Evolutionary conservation across 176 grass and related monocot species (phyloP).

Genomic region (Zea luxurians): DNA sequence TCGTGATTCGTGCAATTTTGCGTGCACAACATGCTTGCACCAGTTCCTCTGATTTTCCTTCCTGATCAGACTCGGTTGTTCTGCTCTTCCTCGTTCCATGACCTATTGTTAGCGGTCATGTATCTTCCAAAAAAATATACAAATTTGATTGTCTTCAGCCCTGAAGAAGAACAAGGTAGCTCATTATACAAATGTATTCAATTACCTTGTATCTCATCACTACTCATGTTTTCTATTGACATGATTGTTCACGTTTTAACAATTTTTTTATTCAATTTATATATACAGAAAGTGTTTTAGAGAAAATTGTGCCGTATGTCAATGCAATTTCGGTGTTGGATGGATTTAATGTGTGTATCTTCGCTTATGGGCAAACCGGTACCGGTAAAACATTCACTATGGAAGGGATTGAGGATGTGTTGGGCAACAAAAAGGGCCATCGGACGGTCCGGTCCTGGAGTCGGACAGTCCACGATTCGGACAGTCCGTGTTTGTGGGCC

Average conservation of each 20-base stretch:
- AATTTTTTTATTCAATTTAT: slow-evolving; percentile 8
- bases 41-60: too few species aligned
- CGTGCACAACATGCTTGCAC: too few species aligned
- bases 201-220: not conserved
- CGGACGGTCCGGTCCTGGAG: too few species aligned
- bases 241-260: slow-evolving; percentile 1
- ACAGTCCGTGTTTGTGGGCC: too few species aligned
- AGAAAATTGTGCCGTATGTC: slow-evolving; percentile 73
- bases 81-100: too few species aligned
- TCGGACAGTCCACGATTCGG: too few species aligned
- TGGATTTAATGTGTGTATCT: slow-evolving; percentile 95
- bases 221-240: not conserved
- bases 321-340: slow-evolving; percentile 92
- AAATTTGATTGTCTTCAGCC: slow-evolving; percentile 89
- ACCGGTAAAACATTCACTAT: slow-evolving; percentile 99
- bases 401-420: slow-evolving; percentile 79
- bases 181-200: not conserved
- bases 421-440: too few species aligned
- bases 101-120: slow-evolving; percentile 81
- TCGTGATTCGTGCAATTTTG: too few species aligned
- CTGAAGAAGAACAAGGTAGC: slow-evolving; percentile 89
- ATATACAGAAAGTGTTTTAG: slow-evolving; percentile 75
- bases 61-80: too few species aligned
- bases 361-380: slow-evolving; percentile 90
- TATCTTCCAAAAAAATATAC: slow-evolving; percentile 83